Evolutionary conservation across 1,284 basidiomycete genomes (phyloP).

Genomic region (Naganishia sp.): DNA sequence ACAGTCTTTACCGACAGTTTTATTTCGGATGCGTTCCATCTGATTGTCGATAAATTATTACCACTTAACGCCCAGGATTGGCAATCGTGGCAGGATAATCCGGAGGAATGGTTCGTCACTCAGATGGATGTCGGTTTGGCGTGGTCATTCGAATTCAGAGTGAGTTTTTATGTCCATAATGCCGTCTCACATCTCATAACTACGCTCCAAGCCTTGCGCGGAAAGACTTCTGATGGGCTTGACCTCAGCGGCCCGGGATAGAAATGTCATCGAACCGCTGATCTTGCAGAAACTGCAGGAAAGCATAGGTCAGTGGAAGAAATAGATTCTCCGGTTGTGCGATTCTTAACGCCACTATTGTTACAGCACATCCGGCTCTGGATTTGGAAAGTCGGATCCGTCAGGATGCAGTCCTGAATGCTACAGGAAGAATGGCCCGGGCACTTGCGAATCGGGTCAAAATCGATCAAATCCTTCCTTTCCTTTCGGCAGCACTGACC

Average conservation of each 20-base stretch:
- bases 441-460: constrained; percentile 54
- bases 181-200: constrained; percentile 26
- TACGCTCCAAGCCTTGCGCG: constrained; percentile 65
- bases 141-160: constrained; percentile 85
- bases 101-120: constrained; percentile 83
- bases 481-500: constrained; percentile 29
- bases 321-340: background rate
- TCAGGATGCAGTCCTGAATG: constrained; percentile 85
- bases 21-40: constrained; percentile 72
- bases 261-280: constrained; percentile 65
- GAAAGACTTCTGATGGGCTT: constrained; percentile 82
- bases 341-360: too few species aligned
- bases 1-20: constrained; percentile 72
- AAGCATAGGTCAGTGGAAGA: constrained; percentile 57
- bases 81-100: constrained; percentile 75
- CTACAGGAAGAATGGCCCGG: constrained; percentile 74
- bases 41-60: constrained; percentile 78
- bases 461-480: constrained; percentile 32
- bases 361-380: constrained; percentile 4
- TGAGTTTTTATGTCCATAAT: constrained; percentile 52
- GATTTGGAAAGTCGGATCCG: constrained; percentile 69
- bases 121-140: constrained; percentile 79
- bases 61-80: constrained; percentile 76
- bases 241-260: constrained; percentile 60
- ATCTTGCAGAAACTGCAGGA: constrained; percentile 63